These are phyloP conservation scores for Collybia sordida DNA, from an alignment of 768 basidiomycete species.

Conservation along the genomic window DNA sequence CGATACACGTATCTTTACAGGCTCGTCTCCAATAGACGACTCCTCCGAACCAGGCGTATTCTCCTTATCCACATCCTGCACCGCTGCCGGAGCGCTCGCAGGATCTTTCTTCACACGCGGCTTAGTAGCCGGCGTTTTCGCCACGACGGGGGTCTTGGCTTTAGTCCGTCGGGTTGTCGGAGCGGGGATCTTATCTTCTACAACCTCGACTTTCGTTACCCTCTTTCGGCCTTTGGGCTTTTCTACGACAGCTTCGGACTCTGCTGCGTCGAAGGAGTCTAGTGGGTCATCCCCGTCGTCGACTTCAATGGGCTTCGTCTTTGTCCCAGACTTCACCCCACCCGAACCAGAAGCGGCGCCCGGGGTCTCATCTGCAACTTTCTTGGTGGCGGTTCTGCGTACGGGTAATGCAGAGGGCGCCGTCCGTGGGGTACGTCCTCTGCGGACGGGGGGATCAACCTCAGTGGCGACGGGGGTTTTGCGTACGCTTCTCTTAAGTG, in stretches of 20 bases:
- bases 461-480: conserved; percentile 5
- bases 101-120: conserved; percentile 28
- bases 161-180: conserved; percentile 8
- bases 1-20: conserved; percentile 36
- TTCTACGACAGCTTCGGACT: conserved; percentile 11
- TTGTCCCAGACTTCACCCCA: conserved; percentile 13
- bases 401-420: not conserved
- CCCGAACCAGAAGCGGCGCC: conserved; percentile 6
- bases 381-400: conserved; percentile 1
- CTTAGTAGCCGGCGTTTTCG: conserved; percentile 16
- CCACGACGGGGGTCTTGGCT: conserved; percentile 9
- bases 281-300: conserved; percentile 10
- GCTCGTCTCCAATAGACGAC: conserved; percentile 20
- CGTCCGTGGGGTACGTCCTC: conserved; percentile 7
- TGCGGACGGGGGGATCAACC: conserved; percentile 1
- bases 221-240: conserved; percentile 21
- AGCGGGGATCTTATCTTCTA: conserved; percentile 4
- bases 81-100: conserved; percentile 32
- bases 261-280: conserved; percentile 17
- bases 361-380: conserved; percentile 8
- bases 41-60: conserved; percentile 30
- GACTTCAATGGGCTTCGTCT: conserved; percentile 12
- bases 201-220: conserved; percentile 16
- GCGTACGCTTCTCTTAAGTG: conserved; percentile 4
- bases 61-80: conserved; percentile 37